phyloP scores from a whole-genome alignment of 78 protist genomes.

The Andalucia godoyi region DNA sequence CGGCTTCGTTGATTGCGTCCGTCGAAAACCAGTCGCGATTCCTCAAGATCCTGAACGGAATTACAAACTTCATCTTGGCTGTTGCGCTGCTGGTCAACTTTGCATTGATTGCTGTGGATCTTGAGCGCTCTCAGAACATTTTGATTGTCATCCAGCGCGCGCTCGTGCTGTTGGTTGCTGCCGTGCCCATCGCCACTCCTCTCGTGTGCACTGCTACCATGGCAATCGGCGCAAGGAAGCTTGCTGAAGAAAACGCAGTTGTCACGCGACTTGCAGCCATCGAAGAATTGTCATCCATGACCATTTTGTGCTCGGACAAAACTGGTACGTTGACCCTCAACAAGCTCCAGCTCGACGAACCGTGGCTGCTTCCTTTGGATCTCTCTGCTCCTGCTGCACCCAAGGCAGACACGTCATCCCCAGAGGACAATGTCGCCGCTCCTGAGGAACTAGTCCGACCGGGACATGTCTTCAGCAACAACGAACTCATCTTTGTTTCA shows the following conservation, averaged over 20 bases:
- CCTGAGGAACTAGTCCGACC: too few relatives aligned
- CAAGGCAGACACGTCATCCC: too few relatives aligned
- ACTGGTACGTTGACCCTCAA: constrained; percentile 36
- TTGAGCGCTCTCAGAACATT: constrained; percentile 26
- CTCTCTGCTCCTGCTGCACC: too few relatives aligned
- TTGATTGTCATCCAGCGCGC: neutral
- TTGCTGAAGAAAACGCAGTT: constrained; percentile 56
- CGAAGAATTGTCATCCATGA: constrained; percentile 55
- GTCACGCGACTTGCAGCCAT: constrained; percentile 72
- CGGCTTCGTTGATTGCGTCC: constrained; percentile 43
- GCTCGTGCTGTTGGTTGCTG: constrained; percentile 20
- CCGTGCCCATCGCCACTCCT: constrained; percentile 69
- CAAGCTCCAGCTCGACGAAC: constrained; percentile 13
- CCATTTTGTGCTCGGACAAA: constrained; percentile 38
- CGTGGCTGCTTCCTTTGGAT: too few relatives aligned
- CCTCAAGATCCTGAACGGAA: neutral
- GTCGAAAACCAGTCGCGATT: neutral
- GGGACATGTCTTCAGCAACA: too few relatives aligned
- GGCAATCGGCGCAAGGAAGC: constrained; percentile 70
- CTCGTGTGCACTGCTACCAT: constrained; percentile 69
- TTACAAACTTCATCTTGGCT: neutral
- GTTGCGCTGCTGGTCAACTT: constrained; percentile 13
- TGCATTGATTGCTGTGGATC: constrained; percentile 36
- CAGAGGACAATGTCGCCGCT: too few relatives aligned
- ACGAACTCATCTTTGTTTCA: too few relatives aligned